A percentile compares a stretch with the other conserved stretches of the same genome.
Evolutionary conservation across 176 grass and related monocot species (phyloP).

Genomic region (Tillandsia fasciculata): DNA sequence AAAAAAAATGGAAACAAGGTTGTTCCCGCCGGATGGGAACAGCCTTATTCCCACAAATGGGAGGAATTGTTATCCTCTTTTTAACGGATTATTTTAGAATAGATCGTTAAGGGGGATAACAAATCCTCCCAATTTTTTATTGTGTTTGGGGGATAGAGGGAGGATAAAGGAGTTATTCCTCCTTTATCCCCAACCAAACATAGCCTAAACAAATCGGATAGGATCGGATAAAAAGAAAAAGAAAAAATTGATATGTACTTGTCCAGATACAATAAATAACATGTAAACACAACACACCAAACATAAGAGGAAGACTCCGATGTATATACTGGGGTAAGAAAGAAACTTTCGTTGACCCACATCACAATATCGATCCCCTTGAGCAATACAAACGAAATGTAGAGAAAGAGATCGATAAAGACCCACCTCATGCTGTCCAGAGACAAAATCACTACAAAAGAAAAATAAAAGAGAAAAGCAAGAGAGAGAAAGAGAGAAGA

Average conservation of each 20-base stretch:
- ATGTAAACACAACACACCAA: neutral
- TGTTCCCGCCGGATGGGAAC: too few species aligned
- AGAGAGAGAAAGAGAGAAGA: neutral
- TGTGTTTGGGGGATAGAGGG: too few species aligned
- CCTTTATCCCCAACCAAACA: too few species aligned
- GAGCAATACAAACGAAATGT: slow-evolving; percentile 12
- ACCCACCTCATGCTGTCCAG: neutral
- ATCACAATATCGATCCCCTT: neutral
- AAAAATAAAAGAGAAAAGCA: neutral
- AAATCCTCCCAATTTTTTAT: too few species aligned
- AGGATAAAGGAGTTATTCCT: too few species aligned
- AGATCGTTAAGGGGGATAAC: too few species aligned
- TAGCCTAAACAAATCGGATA: slow-evolving; percentile 3
- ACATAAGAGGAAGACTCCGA: neutral
- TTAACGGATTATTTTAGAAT: too few species aligned
- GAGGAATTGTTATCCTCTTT: too few species aligned
- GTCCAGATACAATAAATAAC: neutral
- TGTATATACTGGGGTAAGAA: neutral
- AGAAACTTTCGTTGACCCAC: neutral
- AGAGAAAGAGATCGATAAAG: slow-evolving; percentile 16
- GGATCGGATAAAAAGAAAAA: neutral
- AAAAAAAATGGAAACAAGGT: too few species aligned
- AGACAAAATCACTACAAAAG: neutral
- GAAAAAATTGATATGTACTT: neutral
- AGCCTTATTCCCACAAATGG: too few species aligned